Evolutionary conservation across 148 eudicot species (phyloP).

Genomic region (Fagopyrum esculentum): DNA sequence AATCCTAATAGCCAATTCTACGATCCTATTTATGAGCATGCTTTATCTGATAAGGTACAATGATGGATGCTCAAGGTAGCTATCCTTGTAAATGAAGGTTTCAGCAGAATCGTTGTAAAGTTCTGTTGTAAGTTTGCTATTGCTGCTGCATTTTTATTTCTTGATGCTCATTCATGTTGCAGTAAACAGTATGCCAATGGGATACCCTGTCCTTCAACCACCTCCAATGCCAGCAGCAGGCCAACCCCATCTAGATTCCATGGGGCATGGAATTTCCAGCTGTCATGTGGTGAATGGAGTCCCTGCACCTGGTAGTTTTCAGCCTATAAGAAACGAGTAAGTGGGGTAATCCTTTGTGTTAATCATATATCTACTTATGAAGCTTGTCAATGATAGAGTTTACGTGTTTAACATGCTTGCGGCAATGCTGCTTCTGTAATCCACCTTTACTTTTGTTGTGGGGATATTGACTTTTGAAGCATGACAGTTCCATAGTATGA

Average conservation of each 20-base stretch:
- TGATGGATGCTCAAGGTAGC: neutral
- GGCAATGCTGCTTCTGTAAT: neutral
- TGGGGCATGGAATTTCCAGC: slow-evolving; percentile 67
- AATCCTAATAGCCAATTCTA: neutral
- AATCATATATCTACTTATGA: neutral
- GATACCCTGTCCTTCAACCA: slow-evolving; percentile 91
- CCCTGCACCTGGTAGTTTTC: slow-evolving; percentile 82
- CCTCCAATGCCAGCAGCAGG: slow-evolving; percentile 77
- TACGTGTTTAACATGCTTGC: neutral
- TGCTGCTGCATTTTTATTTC: slow-evolving; percentile 19
- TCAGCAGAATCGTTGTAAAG: neutral
- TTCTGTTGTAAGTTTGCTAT: neutral
- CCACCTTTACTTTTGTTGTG: neutral
- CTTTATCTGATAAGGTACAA: neutral
- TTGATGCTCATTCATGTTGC: slow-evolving; percentile 37
- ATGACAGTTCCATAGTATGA: neutral
- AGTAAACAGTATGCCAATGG: slow-evolving; percentile 97
- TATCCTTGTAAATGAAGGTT: neutral
- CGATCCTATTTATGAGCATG: neutral
- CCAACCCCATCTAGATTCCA: slow-evolving; percentile 79
- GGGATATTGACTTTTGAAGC: neutral
- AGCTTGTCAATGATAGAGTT: neutral
- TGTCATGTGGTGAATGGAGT: slow-evolving; percentile 95
- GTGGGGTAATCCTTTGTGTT: slow-evolving; percentile 17
- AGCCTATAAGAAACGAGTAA: slow-evolving; percentile 88